Evolutionary conservation across 805 yeast genomes (phyloP).

Genomic region (Metschnikowia corniflorae): DNA sequence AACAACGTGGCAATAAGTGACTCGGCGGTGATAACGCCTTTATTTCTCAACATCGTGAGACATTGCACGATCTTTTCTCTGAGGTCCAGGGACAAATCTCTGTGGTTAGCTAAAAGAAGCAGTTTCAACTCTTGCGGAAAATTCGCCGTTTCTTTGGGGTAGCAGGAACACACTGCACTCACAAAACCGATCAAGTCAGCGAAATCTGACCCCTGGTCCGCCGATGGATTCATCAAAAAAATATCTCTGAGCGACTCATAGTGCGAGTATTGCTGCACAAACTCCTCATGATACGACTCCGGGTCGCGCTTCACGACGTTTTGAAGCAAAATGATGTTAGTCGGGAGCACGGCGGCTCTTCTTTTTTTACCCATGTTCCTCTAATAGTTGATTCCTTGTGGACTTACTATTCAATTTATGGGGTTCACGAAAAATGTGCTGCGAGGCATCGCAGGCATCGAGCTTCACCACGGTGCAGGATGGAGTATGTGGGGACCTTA

Average conservation of each 20-base stretch:
- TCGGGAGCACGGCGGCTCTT: constrained; percentile 91
- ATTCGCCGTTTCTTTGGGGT: constrained; percentile 79
- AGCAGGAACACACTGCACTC: constrained; percentile 86
- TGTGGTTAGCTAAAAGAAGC: constrained; percentile 70
- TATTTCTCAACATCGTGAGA: constrained; percentile 85
- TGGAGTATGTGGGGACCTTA: too few species aligned
- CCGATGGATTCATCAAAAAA: constrained; percentile 64
- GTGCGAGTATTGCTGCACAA: constrained; percentile 86
- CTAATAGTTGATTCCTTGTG: too few species aligned
- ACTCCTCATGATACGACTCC: constrained; percentile 89
- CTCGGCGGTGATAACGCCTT: constrained; percentile 75
- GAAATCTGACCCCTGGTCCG: constrained; percentile 47
- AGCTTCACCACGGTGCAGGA: too few species aligned
- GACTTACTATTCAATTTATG: too few species aligned
- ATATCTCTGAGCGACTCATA: constrained; percentile 89
- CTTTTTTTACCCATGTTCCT: constrained; percentile 71
- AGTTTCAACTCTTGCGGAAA: constrained; percentile 80
- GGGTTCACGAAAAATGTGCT: too few species aligned
- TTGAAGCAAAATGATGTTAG: constrained; percentile 86
- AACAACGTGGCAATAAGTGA: constrained; percentile 79
- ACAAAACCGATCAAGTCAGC: constrained; percentile 85
- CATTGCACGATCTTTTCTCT: constrained; percentile 90
- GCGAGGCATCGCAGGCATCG: too few species aligned
- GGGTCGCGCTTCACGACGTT: constrained; percentile 94
- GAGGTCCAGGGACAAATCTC: constrained; percentile 75